Percentiles rank a stretch among this genome's conserved stretches.
phyloP scores from a whole-genome alignment of 371 early-diverging fungal species.

The Mortierella sp. region DNA sequence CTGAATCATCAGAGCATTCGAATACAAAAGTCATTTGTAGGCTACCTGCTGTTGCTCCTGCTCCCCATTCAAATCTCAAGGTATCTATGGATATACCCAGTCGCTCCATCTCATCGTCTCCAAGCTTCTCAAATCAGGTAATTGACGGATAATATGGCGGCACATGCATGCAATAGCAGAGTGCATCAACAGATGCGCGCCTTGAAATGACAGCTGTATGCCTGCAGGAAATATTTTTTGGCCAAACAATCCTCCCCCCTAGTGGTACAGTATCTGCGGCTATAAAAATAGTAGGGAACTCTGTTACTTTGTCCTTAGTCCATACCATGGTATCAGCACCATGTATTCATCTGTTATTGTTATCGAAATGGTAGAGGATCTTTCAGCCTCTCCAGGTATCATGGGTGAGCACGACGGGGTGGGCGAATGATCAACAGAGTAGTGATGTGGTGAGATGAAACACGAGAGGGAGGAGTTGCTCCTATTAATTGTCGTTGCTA shows the following conservation, averaged over 20 bases:
- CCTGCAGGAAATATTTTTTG: no score
- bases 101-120: conserved; percentile 10
- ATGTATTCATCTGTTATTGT: not conserved
- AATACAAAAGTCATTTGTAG: conserved; percentile 5
- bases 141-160: not conserved
- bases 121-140: conserved; percentile 33
- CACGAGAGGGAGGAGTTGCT: no score
- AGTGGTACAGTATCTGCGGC: no score
- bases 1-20: not conserved
- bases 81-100: conserved; percentile 7
- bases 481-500: no score
- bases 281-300: no score
- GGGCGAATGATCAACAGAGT: no score
- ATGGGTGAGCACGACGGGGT: not conserved
- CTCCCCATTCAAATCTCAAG: conserved; percentile 20
- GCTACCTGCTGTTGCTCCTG: conserved; percentile 21
- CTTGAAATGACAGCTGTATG: no score
- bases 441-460: no score
- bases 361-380: not conserved
- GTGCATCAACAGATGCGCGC: not conserved
- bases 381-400: not conserved
- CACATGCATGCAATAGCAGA: not conserved
- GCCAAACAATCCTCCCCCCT: no score
- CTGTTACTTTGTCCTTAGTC: no score
- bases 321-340: no score